These are phyloP conservation scores for Xerocomellus chrysenteron DNA, from an alignment of 768 basidiomycete species.

Conservation along the genomic window DNA sequence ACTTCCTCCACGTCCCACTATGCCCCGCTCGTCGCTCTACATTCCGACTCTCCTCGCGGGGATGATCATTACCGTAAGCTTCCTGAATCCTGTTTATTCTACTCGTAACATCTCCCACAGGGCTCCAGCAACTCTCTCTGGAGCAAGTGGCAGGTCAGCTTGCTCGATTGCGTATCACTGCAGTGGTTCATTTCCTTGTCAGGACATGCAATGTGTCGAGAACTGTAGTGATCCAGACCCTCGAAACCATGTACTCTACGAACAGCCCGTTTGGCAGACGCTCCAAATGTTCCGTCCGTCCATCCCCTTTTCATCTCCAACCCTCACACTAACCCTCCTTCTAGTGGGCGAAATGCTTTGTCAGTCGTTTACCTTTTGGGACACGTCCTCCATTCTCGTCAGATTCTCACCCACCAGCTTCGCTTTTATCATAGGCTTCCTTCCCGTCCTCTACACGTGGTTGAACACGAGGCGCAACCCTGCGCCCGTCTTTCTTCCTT, in stretches of 20 bases:
- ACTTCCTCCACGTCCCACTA: conserved; percentile 26
- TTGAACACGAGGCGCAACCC: conserved; percentile 45
- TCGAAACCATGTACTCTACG: conserved; percentile 67
- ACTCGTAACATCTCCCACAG: conserved; percentile 34
- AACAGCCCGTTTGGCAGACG: conserved; percentile 94
- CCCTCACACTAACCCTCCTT: conserved; percentile 36
- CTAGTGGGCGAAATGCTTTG: conserved; percentile 93
- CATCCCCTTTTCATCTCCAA: conserved; percentile 12
- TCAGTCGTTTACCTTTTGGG: conserved; percentile 42
- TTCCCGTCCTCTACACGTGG: conserved; percentile 78
- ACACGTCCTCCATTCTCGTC: conserved; percentile 14
- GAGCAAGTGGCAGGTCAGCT: conserved; percentile 76
- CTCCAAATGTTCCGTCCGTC: conserved; percentile 85
- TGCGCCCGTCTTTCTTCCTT: conserved; percentile 54
- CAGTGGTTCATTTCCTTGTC: conserved; percentile 4
- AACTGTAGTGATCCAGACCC: conserved; percentile 75
- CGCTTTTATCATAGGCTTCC: conserved; percentile 58
- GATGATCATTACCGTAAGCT: conserved; percentile 83
- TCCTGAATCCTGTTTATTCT: neutral
- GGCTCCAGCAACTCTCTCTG: conserved; percentile 80
- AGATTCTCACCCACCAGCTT: conserved; percentile 14
- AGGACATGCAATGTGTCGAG: conserved; percentile 99
- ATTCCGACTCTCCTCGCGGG: conserved; percentile 82
- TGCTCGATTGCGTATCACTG: neutral
- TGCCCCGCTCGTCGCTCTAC: conserved; percentile 63